These are phyloP conservation scores for Botrytis galanthina DNA, from an alignment of 2,329 filamentous ascomycete species.

Conservation along the genomic window DNA sequence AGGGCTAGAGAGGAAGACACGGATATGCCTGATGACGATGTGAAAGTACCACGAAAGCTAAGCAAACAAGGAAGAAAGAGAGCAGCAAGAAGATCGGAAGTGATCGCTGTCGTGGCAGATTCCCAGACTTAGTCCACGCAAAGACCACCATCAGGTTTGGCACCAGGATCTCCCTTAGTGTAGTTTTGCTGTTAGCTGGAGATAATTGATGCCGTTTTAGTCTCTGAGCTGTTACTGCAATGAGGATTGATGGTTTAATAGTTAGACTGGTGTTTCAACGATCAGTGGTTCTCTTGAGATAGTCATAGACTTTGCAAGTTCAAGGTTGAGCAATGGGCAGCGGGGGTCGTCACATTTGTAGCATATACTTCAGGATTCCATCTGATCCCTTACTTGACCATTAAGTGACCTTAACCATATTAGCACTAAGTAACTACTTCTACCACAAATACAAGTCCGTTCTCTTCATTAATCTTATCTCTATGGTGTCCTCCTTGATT, in stretches of 20 bases:
- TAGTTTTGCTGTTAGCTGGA: neutral
- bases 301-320: neutral
- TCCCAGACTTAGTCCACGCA: fast-evolving
- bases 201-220: neutral
- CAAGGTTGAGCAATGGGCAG: neutral
- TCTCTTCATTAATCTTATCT: neutral
- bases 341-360: neutral
- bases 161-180: neutral
- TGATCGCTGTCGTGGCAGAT: fast-evolving
- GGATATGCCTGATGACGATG: neutral
- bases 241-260: neutral
- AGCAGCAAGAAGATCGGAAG: neutral
- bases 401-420: fast-evolving
- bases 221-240: neutral
- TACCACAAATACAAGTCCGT: fast-evolving
- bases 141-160: neutral
- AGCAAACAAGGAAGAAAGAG: neutral
- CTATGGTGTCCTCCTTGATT: too few relatives aligned
- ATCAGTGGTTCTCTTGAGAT: too few relatives aligned
- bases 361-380: neutral
- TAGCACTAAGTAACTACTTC: too few relatives aligned
- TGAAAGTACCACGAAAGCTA: neutral
- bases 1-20: neutral
- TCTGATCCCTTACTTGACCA: neutral
- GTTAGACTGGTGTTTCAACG: fast-evolving